A percentile compares a stretch with the other conserved stretches of the same genome.
Conservation (phyloP, 1,284 basidiomycete species). For the Psilocybe mexicana region DNA sequence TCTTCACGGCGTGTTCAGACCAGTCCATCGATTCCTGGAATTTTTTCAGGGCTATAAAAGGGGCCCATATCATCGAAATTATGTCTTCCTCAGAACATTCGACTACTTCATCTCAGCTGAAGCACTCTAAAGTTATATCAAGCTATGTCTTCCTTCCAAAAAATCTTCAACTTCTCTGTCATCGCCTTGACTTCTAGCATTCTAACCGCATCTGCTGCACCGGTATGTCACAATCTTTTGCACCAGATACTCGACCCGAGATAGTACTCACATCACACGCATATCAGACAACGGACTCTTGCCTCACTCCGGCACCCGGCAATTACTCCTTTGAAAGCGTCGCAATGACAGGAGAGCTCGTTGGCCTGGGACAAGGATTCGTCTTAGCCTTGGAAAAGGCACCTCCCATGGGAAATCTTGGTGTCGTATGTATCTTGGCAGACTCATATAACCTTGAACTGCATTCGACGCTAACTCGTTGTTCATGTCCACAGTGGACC, state of each 20-base stretch:
- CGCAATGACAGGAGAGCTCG: constrained; percentile 8
- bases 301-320: constrained; percentile 6
- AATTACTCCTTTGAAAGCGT: constrained; percentile 13
- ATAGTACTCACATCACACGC: not conserved
- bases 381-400: constrained; percentile 7
- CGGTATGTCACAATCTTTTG: not conserved
- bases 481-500: constrained; percentile 6
- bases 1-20: not conserved
- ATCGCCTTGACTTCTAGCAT: not conserved
- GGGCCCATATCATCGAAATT: no score
- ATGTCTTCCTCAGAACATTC: not conserved
- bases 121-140: no score
- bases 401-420: constrained; percentile 11
- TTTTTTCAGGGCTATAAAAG: not conserved
- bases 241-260: no score
- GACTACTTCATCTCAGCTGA: not conserved
- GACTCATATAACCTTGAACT: not conserved
- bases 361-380: constrained; percentile 8
- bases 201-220: not conserved
- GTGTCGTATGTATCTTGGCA: constrained; percentile 3
- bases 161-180: not conserved
- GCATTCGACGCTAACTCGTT: not conserved
- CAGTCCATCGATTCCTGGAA: not conserved
- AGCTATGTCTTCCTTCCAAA: not conserved
- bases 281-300: not conserved